These are phyloP conservation scores for Pseudocercospora eumusae DNA, from an alignment of 2,329 filamentous ascomycete genomes.

Conservation along the genomic window DNA sequence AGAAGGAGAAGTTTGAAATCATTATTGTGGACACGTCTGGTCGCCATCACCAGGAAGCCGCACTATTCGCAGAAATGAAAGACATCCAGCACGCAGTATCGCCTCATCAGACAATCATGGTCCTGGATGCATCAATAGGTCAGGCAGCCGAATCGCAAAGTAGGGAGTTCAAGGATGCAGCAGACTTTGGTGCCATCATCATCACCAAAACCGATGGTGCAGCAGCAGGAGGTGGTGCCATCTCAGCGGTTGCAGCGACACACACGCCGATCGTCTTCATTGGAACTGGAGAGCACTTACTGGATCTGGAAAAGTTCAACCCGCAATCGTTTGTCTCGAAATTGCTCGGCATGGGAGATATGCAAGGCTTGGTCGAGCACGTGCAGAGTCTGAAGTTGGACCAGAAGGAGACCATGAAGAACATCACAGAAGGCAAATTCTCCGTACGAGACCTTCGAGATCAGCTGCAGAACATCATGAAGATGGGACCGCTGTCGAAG, in stretches of 20 bases:
- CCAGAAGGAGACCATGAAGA: conserved; percentile 99
- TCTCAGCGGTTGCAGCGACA: conserved; percentile 94
- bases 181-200: conserved; percentile 96
- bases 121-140: conserved; percentile 93
- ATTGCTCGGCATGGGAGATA: conserved; percentile 94
- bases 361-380: conserved; percentile 91
- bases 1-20: conserved; percentile 96
- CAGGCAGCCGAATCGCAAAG: conserved; percentile 94
- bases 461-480: conserved; percentile 97
- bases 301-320: conserved; percentile 89
- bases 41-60: conserved; percentile 89
- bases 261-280: conserved; percentile 97
- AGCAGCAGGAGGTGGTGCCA: conserved; percentile 92
- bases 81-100: conserved; percentile 90
- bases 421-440: conserved; percentile 95
- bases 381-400: conserved; percentile 94
- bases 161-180: conserved; percentile 94
- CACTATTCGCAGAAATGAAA: conserved; percentile 95
- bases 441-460: conserved; percentile 92
- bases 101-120: conserved; percentile 97
- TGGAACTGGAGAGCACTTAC: conserved; percentile 94
- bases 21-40: conserved; percentile 98
- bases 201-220: conserved; percentile 99
- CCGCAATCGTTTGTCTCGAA: conserved; percentile 93
- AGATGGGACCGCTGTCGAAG: conserved; percentile 96